A percentile compares a stretch with the other conserved stretches of the same genome.
Evolutionary conservation across 2,329 filamentous ascomycete species (phyloP).

Genomic region (Epichloe elymi): DNA sequence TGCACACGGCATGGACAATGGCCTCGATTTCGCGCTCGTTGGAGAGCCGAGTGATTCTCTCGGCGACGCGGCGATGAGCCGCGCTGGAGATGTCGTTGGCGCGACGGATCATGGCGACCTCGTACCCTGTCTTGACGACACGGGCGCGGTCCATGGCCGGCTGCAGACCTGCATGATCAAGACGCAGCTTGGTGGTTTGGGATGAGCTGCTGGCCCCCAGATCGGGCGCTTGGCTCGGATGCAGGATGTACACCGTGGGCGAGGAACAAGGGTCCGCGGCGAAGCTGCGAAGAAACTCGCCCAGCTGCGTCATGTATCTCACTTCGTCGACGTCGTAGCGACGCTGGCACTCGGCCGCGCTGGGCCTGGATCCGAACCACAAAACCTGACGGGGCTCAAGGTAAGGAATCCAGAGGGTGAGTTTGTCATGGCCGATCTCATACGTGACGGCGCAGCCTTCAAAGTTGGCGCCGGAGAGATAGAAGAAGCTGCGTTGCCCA

Average conservation of each 20-base stretch:
- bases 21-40: constrained; percentile 81
- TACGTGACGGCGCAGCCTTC: constrained; percentile 43
- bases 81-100: constrained; percentile 69
- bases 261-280: constrained; percentile 25
- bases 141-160: constrained; percentile 68
- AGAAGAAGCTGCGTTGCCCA: constrained; percentile 37
- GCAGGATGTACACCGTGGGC: constrained; percentile 32
- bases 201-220: background rate
- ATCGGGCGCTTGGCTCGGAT: constrained; percentile 28
- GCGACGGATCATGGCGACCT: constrained; percentile 66
- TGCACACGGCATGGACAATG: constrained; percentile 59
- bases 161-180: constrained; percentile 43
- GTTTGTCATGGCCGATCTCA: constrained; percentile 42
- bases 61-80: constrained; percentile 63
- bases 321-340: constrained; percentile 61
- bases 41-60: constrained; percentile 44
- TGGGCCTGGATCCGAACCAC: constrained; percentile 50
- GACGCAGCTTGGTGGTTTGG: constrained; percentile 15
- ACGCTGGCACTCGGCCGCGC: constrained; percentile 44
- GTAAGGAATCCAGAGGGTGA: constrained; percentile 63
- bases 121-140: constrained; percentile 74
- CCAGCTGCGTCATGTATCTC: constrained; percentile 43
- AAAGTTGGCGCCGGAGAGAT: constrained; percentile 41
- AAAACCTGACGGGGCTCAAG: constrained; percentile 48
- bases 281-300: constrained; percentile 26